Evolutionary conservation across 2,329 filamentous ascomycete species (phyloP).

Genomic region (Arthrobotrys megalospora): DNA sequence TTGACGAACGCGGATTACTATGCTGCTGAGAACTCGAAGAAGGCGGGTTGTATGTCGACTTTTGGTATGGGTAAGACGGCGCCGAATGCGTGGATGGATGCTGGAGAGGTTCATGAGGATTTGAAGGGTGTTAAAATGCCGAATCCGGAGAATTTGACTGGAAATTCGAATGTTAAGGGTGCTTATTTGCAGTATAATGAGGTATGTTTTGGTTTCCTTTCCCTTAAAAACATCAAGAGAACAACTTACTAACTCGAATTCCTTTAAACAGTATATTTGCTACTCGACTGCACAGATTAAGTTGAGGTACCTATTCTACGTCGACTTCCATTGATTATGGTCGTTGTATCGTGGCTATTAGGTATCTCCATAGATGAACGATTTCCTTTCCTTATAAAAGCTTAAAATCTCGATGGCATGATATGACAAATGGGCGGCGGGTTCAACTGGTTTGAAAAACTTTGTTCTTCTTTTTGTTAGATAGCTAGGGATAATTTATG

Average conservation of each 20-base stretch:
- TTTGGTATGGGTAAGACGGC: constrained; percentile 78
- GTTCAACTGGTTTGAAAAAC: constrained; percentile 13
- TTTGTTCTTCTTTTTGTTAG: constrained; percentile 6
- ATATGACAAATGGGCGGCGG: constrained; percentile 1
- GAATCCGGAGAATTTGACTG: constrained; percentile 65
- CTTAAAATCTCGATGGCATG: background rate
- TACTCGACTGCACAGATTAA: constrained; percentile 80
- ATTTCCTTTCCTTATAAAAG: constrained; percentile 2
- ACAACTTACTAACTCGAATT: constrained; percentile 18
- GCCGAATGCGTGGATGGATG: constrained; percentile 83
- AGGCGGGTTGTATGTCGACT: constrained; percentile 76
- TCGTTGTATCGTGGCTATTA: background rate
- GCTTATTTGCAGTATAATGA: constrained; percentile 78
- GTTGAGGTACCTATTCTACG: constrained; percentile 76
- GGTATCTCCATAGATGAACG: background rate
- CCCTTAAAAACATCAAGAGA: background rate
- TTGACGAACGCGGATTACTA: constrained; percentile 74
- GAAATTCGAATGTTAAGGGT: constrained; percentile 66
- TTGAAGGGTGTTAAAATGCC: constrained; percentile 81
- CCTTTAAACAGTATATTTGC: constrained; percentile 72
- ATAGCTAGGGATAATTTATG: constrained; percentile 12
- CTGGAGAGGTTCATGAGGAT: constrained; percentile 75
- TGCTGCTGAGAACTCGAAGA: constrained; percentile 76
- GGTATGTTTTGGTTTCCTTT: constrained; percentile 47
- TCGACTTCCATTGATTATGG: constrained; percentile 49